Conservation (phyloP, 768 basidiomycete species). For the Coprinellus micaceus region DNA sequence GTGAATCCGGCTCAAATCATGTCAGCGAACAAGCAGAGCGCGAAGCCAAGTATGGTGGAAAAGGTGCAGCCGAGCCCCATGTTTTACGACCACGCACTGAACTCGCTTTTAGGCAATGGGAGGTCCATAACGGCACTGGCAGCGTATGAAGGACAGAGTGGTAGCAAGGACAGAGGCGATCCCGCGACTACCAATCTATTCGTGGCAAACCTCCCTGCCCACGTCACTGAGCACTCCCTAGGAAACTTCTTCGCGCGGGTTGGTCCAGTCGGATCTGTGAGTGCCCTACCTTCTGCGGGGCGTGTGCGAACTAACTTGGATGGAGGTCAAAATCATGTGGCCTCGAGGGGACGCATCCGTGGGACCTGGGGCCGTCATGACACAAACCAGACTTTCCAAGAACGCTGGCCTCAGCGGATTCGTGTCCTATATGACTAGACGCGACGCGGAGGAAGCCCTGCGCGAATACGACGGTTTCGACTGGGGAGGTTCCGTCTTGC, state of each 20-base stretch:
- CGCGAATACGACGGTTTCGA: constrained; percentile 90
- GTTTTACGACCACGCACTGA: not conserved
- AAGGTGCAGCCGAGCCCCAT: constrained; percentile 39
- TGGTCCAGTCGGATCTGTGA: constrained; percentile 90
- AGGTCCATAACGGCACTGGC: constrained; percentile 90
- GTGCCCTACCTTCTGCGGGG: constrained; percentile 20
- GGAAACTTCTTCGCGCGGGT: constrained; percentile 88
- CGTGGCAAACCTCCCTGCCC: constrained; percentile 87
- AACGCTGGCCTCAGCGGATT: constrained; percentile 87
- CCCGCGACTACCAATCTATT: constrained; percentile 92
- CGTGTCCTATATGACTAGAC: constrained; percentile 93
- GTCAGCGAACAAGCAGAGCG: constrained; percentile 89
- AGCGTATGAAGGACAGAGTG: constrained; percentile 90
- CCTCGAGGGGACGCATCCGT: constrained; percentile 74
- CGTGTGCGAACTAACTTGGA: not conserved
- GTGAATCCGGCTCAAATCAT: not conserved
- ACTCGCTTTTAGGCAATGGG: constrained; percentile 42
- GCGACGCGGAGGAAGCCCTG: constrained; percentile 85
- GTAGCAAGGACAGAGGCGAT: constrained; percentile 86
- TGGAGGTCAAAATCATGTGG: constrained; percentile 96
- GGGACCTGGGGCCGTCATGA: constrained; percentile 76
- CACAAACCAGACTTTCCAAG: constrained; percentile 63
- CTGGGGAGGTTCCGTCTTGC: constrained; percentile 86
- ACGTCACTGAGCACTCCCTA: constrained; percentile 80
- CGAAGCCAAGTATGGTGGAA: constrained; percentile 77